Percentiles rank a stretch among this genome's conserved stretches.
phyloP scores from a whole-genome alignment of 2,329 filamentous ascomycete species.

The Fusarium transvaalense region DNA sequence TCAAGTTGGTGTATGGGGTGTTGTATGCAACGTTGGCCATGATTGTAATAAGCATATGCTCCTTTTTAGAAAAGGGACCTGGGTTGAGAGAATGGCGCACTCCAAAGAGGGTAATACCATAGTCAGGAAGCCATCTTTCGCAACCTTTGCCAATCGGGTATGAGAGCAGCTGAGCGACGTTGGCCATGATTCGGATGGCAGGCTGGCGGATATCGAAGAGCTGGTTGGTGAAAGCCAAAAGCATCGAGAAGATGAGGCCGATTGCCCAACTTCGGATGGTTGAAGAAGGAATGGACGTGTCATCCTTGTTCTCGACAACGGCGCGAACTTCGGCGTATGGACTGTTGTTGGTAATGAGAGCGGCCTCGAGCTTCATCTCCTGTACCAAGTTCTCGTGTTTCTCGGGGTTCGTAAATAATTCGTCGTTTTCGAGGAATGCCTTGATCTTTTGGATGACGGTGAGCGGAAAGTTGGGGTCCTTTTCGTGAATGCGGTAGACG shows the following conservation, averaged over 20 bases:
- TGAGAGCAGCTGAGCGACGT: slow-evolving; percentile 68
- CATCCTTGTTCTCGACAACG: slow-evolving; percentile 68
- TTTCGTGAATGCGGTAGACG: slow-evolving; percentile 57
- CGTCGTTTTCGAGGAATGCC: slow-evolving; percentile 59
- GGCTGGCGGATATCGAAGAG: slow-evolving; percentile 70
- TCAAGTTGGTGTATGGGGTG: slow-evolving; percentile 66
- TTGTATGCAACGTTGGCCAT: slow-evolving; percentile 71
- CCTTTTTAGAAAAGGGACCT: slow-evolving; percentile 69
- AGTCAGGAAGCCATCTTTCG: slow-evolving; percentile 65
- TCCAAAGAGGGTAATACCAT: slow-evolving; percentile 61
- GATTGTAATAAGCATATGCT: slow-evolving; percentile 71
- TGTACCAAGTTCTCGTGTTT: slow-evolving; percentile 62
- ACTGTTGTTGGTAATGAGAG: slow-evolving; percentile 66
- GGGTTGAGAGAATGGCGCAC: slow-evolving; percentile 65
- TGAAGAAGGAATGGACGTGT: slow-evolving; percentile 62
- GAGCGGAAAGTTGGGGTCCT: slow-evolving; percentile 59
- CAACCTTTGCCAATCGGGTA: slow-evolving; percentile 66
- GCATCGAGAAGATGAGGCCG: slow-evolving; percentile 63
- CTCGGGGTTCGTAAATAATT: slow-evolving; percentile 59
- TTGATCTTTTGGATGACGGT: slow-evolving; percentile 57
- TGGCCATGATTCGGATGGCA: slow-evolving; percentile 65
- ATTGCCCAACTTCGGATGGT: slow-evolving; percentile 68
- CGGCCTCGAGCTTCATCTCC: slow-evolving; percentile 68
- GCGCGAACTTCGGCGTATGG: slow-evolving; percentile 70
- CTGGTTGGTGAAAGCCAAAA: slow-evolving; percentile 67